Evolutionary conservation across 805 yeast species (phyloP).

Genomic region (Metschnikowia lochheadii): DNA sequence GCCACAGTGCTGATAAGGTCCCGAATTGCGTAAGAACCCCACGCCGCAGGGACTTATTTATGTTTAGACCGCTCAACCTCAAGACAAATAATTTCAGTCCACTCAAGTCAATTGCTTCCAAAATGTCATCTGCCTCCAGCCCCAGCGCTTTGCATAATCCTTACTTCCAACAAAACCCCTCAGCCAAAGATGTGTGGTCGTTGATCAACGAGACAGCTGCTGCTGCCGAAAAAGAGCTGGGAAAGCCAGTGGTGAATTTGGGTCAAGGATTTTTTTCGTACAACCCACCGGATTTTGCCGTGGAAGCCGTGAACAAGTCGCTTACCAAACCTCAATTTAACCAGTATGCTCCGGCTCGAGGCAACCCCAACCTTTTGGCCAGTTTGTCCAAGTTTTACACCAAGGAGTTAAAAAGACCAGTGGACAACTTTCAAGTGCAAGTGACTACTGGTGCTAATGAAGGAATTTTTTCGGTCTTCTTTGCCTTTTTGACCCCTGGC

Average conservation of each 20-base stretch:
- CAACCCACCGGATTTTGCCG: conserved; percentile 91
- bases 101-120: background rate
- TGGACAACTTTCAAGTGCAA: conserved; percentile 60
- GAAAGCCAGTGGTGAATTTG: conserved; percentile 78
- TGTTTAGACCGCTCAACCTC: background rate
- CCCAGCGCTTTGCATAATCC: conserved; percentile 48
- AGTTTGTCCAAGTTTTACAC: conserved; percentile 71
- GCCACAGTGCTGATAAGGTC: conserved; percentile 4
- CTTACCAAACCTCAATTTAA: conserved; percentile 69
- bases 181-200: conserved; percentile 90
- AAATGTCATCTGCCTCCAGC: conserved; percentile 1
- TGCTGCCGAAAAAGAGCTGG: conserved; percentile 61
- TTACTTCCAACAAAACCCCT: conserved; percentile 55
- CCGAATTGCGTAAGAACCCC: conserved; percentile 3
- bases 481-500: conserved; percentile 79
- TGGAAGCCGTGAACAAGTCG: conserved; percentile 75
- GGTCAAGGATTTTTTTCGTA: conserved; percentile 98
- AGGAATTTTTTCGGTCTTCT: conserved; percentile 80
- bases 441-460: conserved; percentile 97
- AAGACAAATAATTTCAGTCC: background rate
- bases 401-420: conserved; percentile 54
- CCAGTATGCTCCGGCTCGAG: conserved; percentile 91
- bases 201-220: conserved; percentile 95
- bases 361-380: conserved; percentile 70
- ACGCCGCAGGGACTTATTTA: background rate